phyloP scores from a whole-genome alignment of 805 yeast genomes.

The Wickerhamomyces subpelliculosus region DNA sequence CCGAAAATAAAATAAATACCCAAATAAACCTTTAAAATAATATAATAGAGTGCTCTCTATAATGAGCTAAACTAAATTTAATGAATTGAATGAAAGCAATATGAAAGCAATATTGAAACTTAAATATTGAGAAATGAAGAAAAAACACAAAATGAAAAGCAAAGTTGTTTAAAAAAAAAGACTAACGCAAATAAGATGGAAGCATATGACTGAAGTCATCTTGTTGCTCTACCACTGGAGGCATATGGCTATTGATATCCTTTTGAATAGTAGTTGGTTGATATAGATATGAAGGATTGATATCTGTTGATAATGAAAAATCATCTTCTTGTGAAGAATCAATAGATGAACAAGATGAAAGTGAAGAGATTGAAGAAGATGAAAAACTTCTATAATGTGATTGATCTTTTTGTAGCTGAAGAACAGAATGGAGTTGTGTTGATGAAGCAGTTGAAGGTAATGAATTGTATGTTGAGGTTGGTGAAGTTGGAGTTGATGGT shows the following conservation, averaged over 20 bases:
- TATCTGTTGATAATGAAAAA: not conserved
- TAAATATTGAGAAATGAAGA: not conserved
- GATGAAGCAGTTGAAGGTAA: slow-evolving; percentile 1
- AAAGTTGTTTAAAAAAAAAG: too few relatives aligned
- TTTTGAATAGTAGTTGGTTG: not conserved
- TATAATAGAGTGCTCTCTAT: too few relatives aligned
- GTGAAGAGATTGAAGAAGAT: slow-evolving; percentile 9
- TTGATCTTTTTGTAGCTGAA: slow-evolving; percentile 5
- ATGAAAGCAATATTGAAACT: not conserved
- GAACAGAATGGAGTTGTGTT: slow-evolving; percentile 3
- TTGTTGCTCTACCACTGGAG: not conserved
- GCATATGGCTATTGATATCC: not conserved
- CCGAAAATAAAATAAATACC: too few relatives aligned
- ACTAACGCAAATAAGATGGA: not conserved
- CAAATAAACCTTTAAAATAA: too few relatives aligned
- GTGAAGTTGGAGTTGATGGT: slow-evolving; percentile 1
- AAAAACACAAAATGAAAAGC: too few relatives aligned
- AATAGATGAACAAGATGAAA: slow-evolving; percentile 3
- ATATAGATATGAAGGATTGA: not conserved
- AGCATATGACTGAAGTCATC: not conserved
- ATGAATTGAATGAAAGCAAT: too few relatives aligned
- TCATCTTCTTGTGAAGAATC: not conserved
- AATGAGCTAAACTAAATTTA: too few relatives aligned
- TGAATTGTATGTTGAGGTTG: slow-evolving; percentile 6
- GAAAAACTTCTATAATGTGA: slow-evolving; percentile 9